Base-by-base conservation (phyloP, 371 early-diverging fungal genomes). In the Sanchytrium tribonematis region DNA sequence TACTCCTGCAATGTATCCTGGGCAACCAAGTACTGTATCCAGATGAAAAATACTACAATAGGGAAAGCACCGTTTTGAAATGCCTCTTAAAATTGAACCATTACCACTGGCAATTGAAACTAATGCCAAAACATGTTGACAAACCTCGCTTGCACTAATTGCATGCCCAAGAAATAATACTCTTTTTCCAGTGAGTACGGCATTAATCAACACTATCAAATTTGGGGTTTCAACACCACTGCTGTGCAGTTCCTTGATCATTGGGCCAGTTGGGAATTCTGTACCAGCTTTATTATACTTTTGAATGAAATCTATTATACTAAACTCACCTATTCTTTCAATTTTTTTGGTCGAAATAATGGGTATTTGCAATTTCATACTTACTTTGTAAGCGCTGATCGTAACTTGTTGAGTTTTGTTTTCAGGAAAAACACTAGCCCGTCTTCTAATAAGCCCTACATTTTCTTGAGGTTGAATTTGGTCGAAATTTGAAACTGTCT, bases 1-100 rank as follows among this genome's bases (percentile, higher is more conserved):
- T 1, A 92, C 93, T 28, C 96, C 96, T 0, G 96, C 96, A 77
- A 95, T 91, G 74, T 87, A 93, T 0, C 92, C 93, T 31, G 89
- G 84, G 68, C 87, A 87, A 66, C 16, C 76, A 29, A 28, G 30
- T 0, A 31, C 28, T 31, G 31, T 22, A 30, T 31, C 28, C 28
- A 66, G 68, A 68, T 67, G n/a, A 1, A 29, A 31, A 1, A 30
- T 0, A 74, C 0, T 29, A 28, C 30, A n/a, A 73, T 90, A 91
- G 1, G 93, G 92, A 71, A 90, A 93, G 28, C 88, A 88, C 28
- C 93, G 84, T 72, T 90, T 88, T n/a, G 88, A 81, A 67, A 89
- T 86, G 17, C 91, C 92, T 48, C 84, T 78, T 66, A 92, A 71
- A 0, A 91, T 84, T 22, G 85, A 83, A 29, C 91, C 93, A 70